Percentiles rank a stretch among this genome's conserved stretches.
These are phyloP conservation scores for Farysia itapuensis DNA, from an alignment of 1,284 basidiomycete genomes.

Conservation along the genomic window DNA sequence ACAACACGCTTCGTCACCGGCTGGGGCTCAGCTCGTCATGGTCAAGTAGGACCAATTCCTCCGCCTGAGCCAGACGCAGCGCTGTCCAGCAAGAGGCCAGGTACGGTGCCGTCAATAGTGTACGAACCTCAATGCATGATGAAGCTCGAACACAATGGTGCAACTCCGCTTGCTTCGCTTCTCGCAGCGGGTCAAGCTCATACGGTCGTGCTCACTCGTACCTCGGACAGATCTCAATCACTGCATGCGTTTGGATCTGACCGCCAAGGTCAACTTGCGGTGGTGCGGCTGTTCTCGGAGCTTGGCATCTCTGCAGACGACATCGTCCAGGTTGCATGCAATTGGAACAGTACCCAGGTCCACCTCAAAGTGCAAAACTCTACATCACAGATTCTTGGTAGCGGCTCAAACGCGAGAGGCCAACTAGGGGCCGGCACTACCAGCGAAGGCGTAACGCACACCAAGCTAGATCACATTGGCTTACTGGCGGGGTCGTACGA, in stretches of 20 bases:
- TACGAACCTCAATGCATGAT: constrained; percentile 21
- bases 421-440: constrained; percentile 10
- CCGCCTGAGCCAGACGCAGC: not conserved
- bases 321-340: constrained; percentile 15
- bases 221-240: not conserved
- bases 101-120: constrained; percentile 4
- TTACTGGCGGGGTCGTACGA: too few species aligned
- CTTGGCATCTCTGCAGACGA: not conserved
- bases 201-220: constrained; percentile 7
- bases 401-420: constrained; percentile 28
- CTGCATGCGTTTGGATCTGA: constrained; percentile 10
- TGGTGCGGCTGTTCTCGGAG: not conserved
- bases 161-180: too few species aligned
- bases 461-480: too few species aligned
- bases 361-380: too few species aligned
- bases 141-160: too few species aligned
- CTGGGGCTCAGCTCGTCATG: constrained; percentile 33
- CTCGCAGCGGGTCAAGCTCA: constrained; percentile 22
- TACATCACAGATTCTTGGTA: constrained; percentile 5
- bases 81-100: constrained; percentile 7
- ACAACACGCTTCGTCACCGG: constrained; percentile 9
- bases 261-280: constrained; percentile 9
- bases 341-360: constrained; percentile 23
- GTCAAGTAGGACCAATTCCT: constrained; percentile 13
- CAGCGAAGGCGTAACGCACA: not conserved